Evolutionary conservation across 768 basidiomycete species (phyloP), one percentile per base, ranked within the genome.

Genomic region (Pulveroboletus frians): DNA sequence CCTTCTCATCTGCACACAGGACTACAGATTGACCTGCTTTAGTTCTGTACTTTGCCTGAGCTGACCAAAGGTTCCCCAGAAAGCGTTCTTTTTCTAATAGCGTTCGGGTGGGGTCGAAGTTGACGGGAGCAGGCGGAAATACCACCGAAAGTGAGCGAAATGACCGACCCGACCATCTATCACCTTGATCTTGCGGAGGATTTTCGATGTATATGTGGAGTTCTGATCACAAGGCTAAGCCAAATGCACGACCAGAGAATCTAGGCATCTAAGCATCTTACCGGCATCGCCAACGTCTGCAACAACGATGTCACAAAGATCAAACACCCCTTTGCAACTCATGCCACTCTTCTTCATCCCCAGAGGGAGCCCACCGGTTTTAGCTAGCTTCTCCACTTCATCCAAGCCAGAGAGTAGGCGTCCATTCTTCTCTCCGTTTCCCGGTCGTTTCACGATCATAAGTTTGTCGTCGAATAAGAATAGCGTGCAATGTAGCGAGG

Each of bases 401-500:
- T 92, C 87, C 46, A 95, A 69, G 1, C 92, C 91, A 4, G 87
- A 74, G 41, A 92, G 66, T 9, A 76, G 66, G 40, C 80, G 79
- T 4, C 87, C 92, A 37, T 79, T 76, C 69, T 80, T 92, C 65
- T 87, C 90, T 36, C 81, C 84, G 61, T 76, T 86, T 29, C 72
- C 81, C 37, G 78, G 88, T 23, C 96, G 79, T 70, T 97, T 97
- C 40, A 84, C 88, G 52, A 99, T 82, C 64, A 98, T 76, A 18
- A 99, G 73, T 61, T 91, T 91, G 69, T 99, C 95, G 54, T 93
- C 88, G 64, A 99, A 98, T 39, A 99, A 75, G 65, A 98, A 88
- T 26, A 99, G 71, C 3, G 88, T 90, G 67, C 88, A 94, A 61
- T 91, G 86, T 15, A 95, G 76, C 1, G 77, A 72, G 2, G 71